These are phyloP conservation scores for Spinacia oleracea DNA, from an alignment of 179 eudicot species.

Conservation along the genomic window DNA sequence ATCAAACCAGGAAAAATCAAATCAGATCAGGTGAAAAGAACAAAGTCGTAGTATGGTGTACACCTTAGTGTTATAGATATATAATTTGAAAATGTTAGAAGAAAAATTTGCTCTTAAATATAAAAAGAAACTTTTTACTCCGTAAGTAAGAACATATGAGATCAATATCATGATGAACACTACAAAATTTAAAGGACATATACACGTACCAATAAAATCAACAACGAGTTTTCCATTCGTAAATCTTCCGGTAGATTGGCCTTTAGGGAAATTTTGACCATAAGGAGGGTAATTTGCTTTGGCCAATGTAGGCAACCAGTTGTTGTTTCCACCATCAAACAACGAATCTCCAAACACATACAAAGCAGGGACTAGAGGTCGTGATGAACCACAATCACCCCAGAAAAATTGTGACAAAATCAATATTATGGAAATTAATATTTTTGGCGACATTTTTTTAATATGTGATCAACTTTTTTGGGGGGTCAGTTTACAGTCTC, in stretches of 20 bases:
- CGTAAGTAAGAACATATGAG: too few species aligned
- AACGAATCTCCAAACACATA: slow-evolving; percentile 61
- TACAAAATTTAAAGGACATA: not conserved
- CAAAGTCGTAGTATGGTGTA: too few species aligned
- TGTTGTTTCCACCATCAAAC: slow-evolving; percentile 55
- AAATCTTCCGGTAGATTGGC: slow-evolving; percentile 56
- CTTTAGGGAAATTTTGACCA: slow-evolving; percentile 41
- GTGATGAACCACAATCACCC: not conserved
- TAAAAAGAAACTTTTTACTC: too few species aligned
- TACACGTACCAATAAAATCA: slow-evolving; percentile 48
- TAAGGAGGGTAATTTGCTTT: slow-evolving; percentile 55
- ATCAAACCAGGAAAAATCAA: too few species aligned
- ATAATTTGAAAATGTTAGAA: too few species aligned
- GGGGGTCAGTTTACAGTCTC: too few species aligned
- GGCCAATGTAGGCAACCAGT: slow-evolving; percentile 48
- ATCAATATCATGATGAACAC: too few species aligned
- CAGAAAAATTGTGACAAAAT: not conserved
- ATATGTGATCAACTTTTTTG: too few species aligned
- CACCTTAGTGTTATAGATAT: too few species aligned
- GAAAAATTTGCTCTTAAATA: too few species aligned
- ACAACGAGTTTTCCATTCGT: slow-evolving; percentile 48
- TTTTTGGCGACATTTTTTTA: not conserved
- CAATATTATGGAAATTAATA: not conserved
- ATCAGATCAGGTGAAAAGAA: too few species aligned
- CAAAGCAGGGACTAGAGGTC: slow-evolving; percentile 43